Percentiles rank a stretch among this genome's conserved stretches.
Evolutionary conservation across 148 eudicot species (phyloP).

Genomic region (Cornus suecica): DNA sequence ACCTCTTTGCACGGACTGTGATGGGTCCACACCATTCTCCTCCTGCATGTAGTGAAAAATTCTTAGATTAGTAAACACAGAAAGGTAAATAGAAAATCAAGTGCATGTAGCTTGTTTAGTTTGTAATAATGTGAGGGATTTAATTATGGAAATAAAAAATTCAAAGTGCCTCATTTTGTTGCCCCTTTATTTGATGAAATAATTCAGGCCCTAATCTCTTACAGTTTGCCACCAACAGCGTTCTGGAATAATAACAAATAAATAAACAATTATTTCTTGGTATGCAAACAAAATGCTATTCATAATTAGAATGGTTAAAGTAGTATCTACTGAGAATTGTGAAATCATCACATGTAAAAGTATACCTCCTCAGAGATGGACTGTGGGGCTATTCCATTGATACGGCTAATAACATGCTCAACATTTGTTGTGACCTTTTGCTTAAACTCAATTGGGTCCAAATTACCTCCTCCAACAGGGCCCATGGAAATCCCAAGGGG

Average conservation of each 20-base stretch:
- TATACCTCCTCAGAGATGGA: conserved; percentile 84
- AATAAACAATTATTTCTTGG: too few species aligned
- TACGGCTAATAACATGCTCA: conserved; percentile 66
- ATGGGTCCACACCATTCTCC: conserved; percentile 82
- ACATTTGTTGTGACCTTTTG: conserved; percentile 78
- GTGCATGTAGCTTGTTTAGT: too few species aligned
- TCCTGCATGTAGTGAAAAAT: conserved; percentile 44
- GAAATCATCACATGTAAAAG: neutral
- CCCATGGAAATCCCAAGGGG: conserved; percentile 86
- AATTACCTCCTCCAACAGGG: conserved; percentile 65
- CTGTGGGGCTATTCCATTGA: conserved; percentile 77
- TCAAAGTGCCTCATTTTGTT: too few species aligned
- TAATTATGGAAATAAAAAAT: too few species aligned
- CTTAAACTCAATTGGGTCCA: conserved; percentile 81
- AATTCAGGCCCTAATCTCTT: too few species aligned
- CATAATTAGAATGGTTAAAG: neutral
- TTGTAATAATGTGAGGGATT: too few species aligned
- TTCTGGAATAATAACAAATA: too few species aligned
- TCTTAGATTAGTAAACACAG: too few species aligned
- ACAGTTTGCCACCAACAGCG: too few species aligned
- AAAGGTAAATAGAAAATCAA: too few species aligned
- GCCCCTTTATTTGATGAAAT: too few species aligned
- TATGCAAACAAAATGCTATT: too few species aligned
- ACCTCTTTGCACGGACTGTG: conserved; percentile 88
- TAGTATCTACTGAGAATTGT: neutral